Percentiles rank a stretch among this genome's conserved stretches.
Evolutionary conservation across 768 basidiomycete genomes (phyloP).

Genomic region (Podaxis sp.): DNA sequence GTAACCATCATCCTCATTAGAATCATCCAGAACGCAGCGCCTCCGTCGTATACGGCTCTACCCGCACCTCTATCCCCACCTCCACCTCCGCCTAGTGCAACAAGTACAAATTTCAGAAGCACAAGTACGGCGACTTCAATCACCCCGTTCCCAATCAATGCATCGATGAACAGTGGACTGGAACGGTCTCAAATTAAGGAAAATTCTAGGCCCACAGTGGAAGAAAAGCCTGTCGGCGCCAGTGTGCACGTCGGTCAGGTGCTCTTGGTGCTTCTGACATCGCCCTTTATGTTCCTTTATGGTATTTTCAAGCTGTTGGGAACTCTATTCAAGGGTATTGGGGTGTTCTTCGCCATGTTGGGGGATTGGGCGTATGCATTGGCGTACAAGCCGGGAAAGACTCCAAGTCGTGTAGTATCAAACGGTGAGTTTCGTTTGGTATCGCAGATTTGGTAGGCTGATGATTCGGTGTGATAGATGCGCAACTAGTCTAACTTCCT

Average conservation of each 20-base stretch:
- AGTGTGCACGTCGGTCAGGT: neutral
- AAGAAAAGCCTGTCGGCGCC: neutral
- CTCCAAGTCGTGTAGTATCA: neutral
- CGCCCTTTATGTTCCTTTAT: neutral
- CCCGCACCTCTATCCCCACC: no score
- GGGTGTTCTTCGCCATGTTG: neutral
- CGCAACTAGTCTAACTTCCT: neutral
- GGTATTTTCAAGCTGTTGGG: neutral
- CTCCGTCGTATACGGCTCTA: no score
- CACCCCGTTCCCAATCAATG: no score
- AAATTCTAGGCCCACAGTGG: neutral
- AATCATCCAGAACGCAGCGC: no score
- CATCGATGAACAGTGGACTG: neutral
- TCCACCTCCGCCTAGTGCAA: no score
- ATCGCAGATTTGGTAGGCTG: neutral
- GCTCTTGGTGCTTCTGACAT: neutral
- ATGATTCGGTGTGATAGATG: neutral
- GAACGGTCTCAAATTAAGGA: neutral
- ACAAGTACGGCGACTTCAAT: no score
- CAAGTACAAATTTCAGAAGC: no score
- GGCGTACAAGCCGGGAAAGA: neutral
- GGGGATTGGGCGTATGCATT: neutral
- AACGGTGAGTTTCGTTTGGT: neutral
- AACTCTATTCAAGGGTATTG: neutral
- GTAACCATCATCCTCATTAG: no score